phyloP scores from a whole-genome alignment of 768 basidiomycete species.

The Boletus patriciae region DNA sequence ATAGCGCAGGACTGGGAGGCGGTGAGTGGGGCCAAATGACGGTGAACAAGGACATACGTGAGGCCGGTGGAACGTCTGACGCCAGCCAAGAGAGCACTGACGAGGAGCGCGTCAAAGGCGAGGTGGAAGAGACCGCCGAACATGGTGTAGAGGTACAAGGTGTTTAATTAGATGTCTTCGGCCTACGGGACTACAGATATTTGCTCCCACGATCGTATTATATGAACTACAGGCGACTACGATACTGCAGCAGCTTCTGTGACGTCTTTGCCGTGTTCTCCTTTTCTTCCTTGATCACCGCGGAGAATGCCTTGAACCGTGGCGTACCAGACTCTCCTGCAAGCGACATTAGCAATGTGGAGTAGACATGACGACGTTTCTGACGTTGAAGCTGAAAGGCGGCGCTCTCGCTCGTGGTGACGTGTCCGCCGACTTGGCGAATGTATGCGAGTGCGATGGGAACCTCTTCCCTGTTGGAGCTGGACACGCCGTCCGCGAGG shows the following conservation, averaged over 20 bases:
- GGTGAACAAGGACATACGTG: slow-evolving; percentile 54
- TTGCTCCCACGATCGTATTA: slow-evolving; percentile 20
- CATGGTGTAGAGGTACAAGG: no score
- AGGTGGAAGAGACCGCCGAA: slow-evolving; percentile 52
- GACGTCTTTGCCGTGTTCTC: slow-evolving; percentile 49
- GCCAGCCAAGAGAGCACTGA: slow-evolving; percentile 84
- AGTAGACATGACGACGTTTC: slow-evolving; percentile 11
- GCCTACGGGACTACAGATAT: no score
- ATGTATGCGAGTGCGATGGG: slow-evolving; percentile 69
- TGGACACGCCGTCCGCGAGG: slow-evolving; percentile 83
- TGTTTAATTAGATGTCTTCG: no score
- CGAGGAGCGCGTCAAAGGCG: slow-evolving; percentile 73
- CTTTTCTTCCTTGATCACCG: slow-evolving; percentile 76
- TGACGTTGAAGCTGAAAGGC: slow-evolving; percentile 74
- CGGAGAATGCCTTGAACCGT: slow-evolving; percentile 70
- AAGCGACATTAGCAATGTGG: slow-evolving; percentile 14
- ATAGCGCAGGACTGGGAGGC: slow-evolving; percentile 60
- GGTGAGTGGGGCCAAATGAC: neutral
- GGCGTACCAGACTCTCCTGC: slow-evolving; percentile 60
- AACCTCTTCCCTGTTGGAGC: slow-evolving; percentile 77
- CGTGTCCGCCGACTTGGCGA: slow-evolving; percentile 69
- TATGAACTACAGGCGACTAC: slow-evolving; percentile 18
- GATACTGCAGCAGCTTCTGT: slow-evolving; percentile 33
- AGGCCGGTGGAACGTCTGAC: slow-evolving; percentile 80
- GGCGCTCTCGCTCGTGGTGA: slow-evolving; percentile 80